Evolutionary conservation across 148 eudicot genomes (phyloP).

Genomic region (Vaccinium vitisidaea): DNA sequence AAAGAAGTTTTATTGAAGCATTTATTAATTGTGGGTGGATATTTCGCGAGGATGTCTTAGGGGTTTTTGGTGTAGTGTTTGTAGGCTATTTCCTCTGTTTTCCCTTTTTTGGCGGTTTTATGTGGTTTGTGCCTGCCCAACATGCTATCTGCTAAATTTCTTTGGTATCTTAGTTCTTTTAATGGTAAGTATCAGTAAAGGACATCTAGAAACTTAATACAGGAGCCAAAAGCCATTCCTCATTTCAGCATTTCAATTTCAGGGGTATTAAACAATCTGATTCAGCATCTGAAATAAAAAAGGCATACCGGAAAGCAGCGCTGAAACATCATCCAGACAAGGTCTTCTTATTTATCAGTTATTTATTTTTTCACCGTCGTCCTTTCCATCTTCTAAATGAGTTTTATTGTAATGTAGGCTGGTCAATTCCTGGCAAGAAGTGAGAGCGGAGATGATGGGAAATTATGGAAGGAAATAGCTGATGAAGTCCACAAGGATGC

Average conservation of each 20-base stretch:
- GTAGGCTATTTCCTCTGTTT: not conserved
- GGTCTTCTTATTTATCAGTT: slow-evolving; percentile 40
- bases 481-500: slow-evolving; percentile 72
- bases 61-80: not conserved
- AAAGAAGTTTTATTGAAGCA: not conserved
- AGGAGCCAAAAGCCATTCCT: not conserved
- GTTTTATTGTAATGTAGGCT: slow-evolving; percentile 39
- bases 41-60: not conserved
- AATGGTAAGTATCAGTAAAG: not conserved
- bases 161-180: not conserved
- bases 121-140: not conserved
- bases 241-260: slow-evolving; percentile 18
- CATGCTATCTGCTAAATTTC: not conserved
- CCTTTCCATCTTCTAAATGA: slow-evolving; percentile 9
- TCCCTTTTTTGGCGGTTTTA: not conserved
- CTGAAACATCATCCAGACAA: slow-evolving; percentile 98
- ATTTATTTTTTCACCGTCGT: not conserved
- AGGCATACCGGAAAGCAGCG: slow-evolving; percentile 96
- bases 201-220: not conserved
- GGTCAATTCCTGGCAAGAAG: slow-evolving; percentile 68
- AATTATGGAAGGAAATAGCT: slow-evolving; percentile 67
- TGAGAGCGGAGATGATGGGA: slow-evolving; percentile 76
- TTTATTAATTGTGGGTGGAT: not conserved
- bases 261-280: slow-evolving; percentile 81
- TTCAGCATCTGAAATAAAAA: slow-evolving; percentile 72